Base-by-base conservation (phyloP, 2,329 filamentous ascomycete genomes). In the Myrmaecium sp. region DNA sequence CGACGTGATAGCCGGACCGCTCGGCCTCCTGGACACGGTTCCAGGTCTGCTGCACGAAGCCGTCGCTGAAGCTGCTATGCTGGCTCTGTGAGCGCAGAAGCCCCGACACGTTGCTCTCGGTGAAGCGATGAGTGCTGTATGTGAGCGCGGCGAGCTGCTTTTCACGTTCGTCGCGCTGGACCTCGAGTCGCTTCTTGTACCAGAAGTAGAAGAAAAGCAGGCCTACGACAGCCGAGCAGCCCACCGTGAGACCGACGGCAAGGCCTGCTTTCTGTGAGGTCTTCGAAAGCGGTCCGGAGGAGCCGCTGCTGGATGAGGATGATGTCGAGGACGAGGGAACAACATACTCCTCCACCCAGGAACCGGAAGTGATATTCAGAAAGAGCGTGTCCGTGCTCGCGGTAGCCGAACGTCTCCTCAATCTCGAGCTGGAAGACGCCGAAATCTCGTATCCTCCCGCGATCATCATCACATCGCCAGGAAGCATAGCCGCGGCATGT, bases 401-500 rank as follows among this genome's bases (percentile, higher is more conserved):
- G 4, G 41, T 37, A 17, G 46, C 38, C 5, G 34, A 39, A 3
- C 47, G 49, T 24, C 60, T 57, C 23, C 43, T 36, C 21, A 42
- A 44, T 1, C 53, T 48, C 2, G 39, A 37, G 2, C 53, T 49
- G 3, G 45, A 29, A n/a, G 45, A 38, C 13, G 48, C 33, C 2
- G 58, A 38, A 25, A 72, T 71, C 1, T 46, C 44, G 38, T 68
- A 70, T 1, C 69, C 69, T 5, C 69, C 69, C 8, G 56, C 54
- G 12, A 74, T 48, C 61, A 74, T 66, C 62, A 74, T 64, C 5
- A 74, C 52, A 23, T 57, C 60, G 4, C 68, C 69, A 5, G 66
- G 62, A 10, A 74, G 60, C 62, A 74, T 67, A 4, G 57, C 53
- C 7, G 66, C 67, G 5, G 63, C 69, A 39, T 74, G 69, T 3